Base-by-base conservation (phyloP, 257 asterid species). In the Nicotiana attenuata region DNA sequence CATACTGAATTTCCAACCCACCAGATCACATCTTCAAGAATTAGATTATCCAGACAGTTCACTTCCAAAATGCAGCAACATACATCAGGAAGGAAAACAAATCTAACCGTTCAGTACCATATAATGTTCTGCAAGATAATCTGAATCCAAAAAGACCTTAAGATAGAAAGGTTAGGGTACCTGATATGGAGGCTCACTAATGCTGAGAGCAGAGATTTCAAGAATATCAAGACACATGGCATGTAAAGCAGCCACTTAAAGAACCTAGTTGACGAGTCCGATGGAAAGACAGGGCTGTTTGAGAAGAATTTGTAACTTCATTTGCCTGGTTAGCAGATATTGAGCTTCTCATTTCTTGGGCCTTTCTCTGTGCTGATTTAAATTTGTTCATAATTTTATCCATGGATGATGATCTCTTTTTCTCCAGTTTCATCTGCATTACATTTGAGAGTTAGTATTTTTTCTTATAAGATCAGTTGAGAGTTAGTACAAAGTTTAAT, bases 341-440 rank as follows among this genome's bases (percentile, higher is more conserved):
- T 3, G 87, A 85, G 84, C 86, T 87, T 82, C 97, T 91, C 97
- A 89, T 90, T 24, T 82, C 88, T 86, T 88, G 88, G 0, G 97
- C 97, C 86, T 88, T 94, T 76, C 68, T 79, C 88, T 90, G 89
- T 0, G 92, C 92, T 17, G 79, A 83, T 85, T 86, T 86, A 60
- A 93, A 88, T 88, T 88, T 90, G 85, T 89, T 91, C 86, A 86
- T 71, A 71, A 93, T 91, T 82, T 88, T 92, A 83, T 93, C 94
- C 94, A 91, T 89, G 10, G 93, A 91, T 13, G 91, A 84, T 1
- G 93, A 90, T 86, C 96, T 88, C 85, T 86, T 91, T 88, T 88
- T 93, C 83, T 92, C 97, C 11, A 93, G 89, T 82, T 91, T 91
- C 94, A 93, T 89, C 98, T 93, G 88, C 61, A 56, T 3, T 11